Base-by-base conservation (phyloP, 2,329 filamentous ascomycete species). In the Alternaria consortialis region DNA sequence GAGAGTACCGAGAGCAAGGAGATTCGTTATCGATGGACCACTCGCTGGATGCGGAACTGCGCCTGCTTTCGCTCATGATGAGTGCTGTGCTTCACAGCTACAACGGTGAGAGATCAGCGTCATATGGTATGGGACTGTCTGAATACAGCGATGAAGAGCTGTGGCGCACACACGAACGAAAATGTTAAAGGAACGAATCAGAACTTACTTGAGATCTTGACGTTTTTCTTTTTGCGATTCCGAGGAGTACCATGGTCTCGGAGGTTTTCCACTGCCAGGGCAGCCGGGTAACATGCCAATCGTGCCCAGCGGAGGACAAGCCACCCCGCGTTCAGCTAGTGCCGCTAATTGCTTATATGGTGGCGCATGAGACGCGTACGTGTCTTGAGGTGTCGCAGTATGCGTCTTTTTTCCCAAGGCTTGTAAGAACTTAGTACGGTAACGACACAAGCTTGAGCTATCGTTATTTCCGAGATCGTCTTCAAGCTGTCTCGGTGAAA, bases 1-100 rank as follows among this genome's bases (percentile, higher is more conserved):
- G 32, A 6, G 46, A 50, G 9, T 50, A 50, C 20, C 46, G 32
- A 2, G 20, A n/a, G 20, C 46, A 50, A 8, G 46, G 46, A 32
- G 46, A 12, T 36, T 50, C 17, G 46, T 27, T 37, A 12, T 50
- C 46, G 5, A n/a, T 17, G 23, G 46, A 50, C 46, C 46, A 50
- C 12, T 25, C 32, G 46, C 46, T 50, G 46, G 46, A 36, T 27
- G 36, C 15, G 13, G 46, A 50, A n/a, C 46, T 50, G 31, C 46
- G 46, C 46, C 46, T 27, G 32, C 46, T 50, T 37, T 50, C 46
- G 46, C 31, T 50, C 46, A 50, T 50, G 32, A 32, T 25, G 46
- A 7, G 20, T 25, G 13, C 5, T 36, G 32, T 36, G 20, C 32
- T 34, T 11, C 20, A 50, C 20, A 23, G 32, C 34, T 34, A 11